phyloP scores from a whole-genome alignment of 352 stramenopile genomes.

The Pythium vanterpoolii region DNA sequence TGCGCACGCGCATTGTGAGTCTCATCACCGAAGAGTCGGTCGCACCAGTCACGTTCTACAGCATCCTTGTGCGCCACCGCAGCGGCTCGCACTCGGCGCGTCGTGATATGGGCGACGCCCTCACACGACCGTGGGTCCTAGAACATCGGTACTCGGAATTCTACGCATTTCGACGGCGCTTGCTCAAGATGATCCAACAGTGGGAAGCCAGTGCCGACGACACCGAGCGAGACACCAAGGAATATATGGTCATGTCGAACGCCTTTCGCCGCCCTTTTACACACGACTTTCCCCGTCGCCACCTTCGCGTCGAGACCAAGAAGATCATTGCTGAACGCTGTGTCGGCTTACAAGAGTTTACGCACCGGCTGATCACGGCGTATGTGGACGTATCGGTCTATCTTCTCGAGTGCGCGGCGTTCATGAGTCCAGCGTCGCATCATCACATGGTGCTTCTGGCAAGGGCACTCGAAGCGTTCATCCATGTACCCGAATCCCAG shows the following conservation, averaged over 20 bases:
- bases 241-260: constrained; percentile 42
- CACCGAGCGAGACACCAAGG: constrained; percentile 30
- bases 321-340: constrained; percentile 50
- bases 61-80: constrained; percentile 47
- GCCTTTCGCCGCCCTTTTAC: constrained; percentile 40
- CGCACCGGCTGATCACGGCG: constrained; percentile 46
- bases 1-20: constrained; percentile 28
- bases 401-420: constrained; percentile 30
- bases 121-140: constrained; percentile 35
- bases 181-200: constrained; percentile 42
- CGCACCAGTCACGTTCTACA: constrained; percentile 63
- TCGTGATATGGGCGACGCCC: constrained; percentile 18
- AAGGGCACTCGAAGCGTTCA: constrained; percentile 38
- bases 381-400: constrained; percentile 66
- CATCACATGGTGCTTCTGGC: constrained; percentile 32
- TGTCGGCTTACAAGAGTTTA: constrained; percentile 45
- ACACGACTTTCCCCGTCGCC: constrained; percentile 50
- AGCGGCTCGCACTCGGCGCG: neutral
- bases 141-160: constrained; percentile 72
- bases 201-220: constrained; percentile 37
- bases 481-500: constrained; percentile 45
- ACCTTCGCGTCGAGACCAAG: constrained; percentile 54
- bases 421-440: constrained; percentile 13
- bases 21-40: constrained; percentile 4
- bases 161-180: constrained; percentile 39